Base-by-base conservation (phyloP, 106 monocot species). In the Dioscorea dumetorum region DNA sequence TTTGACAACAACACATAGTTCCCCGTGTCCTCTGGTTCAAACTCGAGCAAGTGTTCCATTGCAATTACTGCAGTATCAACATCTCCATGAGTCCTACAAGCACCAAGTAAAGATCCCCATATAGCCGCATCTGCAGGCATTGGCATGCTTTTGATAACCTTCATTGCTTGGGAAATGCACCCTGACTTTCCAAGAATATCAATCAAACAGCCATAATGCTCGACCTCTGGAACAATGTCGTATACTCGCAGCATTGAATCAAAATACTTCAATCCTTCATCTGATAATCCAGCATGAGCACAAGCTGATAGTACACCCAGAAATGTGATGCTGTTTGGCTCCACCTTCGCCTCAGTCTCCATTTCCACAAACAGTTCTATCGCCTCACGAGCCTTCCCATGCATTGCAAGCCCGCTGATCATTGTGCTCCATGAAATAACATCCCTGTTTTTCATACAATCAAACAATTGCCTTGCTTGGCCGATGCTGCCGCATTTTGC, bases 191-290 rank as follows among this genome's bases (percentile, higher is more conserved):
- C 74, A 2, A 88, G 83, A 33, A 93, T 78, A 50, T 93, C 86
- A 18, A 88, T 78, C 60, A 93, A 57, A 61, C 93, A 93, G 7
- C 93, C 93, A 50, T 85, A 93, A 48, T 93, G 93, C 72, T 93
- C 79, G 16, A 86, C 48, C 21, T 68, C 77, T 2, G 93, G 85
- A 5, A 33, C 41, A 4, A 88, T 57, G 8, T 70, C 65, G 22
- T 93, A 83, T 8, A 33, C 58, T 11, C 61, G 41, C 11, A 51
- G 71, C 93, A 93, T 93, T 2, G 57, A 64, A 13, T 83, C 74
- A 19, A 93, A 86, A 66, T 72, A 74, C 20, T 61, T 9, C 24
- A 83, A 4, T 1, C 85, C 93, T 50, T 86, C 74, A 11, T 76
- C 72, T 8, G 85, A 10, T 53, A 93, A 32, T n/a, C 93, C 93